A percentile compares a stretch with the other conserved stretches of the same genome.
phyloP scores from a whole-genome alignment of 192 early-diverging fungal genomes.

The Phycomyces blakesleeanus region DNA sequence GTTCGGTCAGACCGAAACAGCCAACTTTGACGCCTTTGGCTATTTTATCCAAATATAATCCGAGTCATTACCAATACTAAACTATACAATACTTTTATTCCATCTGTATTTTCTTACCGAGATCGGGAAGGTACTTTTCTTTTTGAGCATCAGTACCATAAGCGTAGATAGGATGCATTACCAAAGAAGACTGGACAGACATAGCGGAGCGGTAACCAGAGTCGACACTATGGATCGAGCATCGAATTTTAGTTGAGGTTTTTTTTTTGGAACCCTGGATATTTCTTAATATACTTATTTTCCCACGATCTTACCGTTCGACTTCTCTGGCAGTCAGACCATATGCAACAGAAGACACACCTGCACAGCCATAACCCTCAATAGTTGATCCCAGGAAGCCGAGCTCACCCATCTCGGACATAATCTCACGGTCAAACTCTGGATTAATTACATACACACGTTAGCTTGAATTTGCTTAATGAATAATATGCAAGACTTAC shows the following conservation, averaged over 20 bases:
- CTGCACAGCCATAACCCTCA: constrained; percentile 94
- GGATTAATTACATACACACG: not conserved
- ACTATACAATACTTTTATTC: not conserved
- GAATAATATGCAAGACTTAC: constrained; percentile 37
- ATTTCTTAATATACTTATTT: not conserved
- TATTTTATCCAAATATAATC: not conserved
- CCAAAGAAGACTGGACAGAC: constrained; percentile 97
- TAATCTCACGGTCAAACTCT: constrained; percentile 84
- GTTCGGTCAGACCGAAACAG: constrained; percentile 95
- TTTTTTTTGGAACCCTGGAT: not conserved
- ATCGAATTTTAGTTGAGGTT: not conserved
- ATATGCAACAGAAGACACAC: constrained; percentile 95
- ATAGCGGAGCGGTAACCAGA: constrained; percentile 96
- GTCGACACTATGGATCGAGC: constrained; percentile 62
- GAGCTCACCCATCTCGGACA: constrained; percentile 90
- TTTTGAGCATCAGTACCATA: constrained; percentile 88
- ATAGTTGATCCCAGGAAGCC: constrained; percentile 94
- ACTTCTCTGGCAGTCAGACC: constrained; percentile 96
- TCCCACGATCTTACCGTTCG: constrained; percentile 56
- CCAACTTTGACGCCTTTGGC: constrained; percentile 87
- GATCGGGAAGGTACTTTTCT: constrained; percentile 84
- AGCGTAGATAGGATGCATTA: constrained; percentile 97
- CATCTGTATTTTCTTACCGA: constrained; percentile 58
- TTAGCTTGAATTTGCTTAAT: not conserved
- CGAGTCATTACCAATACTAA: not conserved